Percentiles rank a stretch among this genome's conserved stretches.
Conservation (phyloP, 169 alveolate genomes). For the Plasmodium cynomolgi region DNA sequence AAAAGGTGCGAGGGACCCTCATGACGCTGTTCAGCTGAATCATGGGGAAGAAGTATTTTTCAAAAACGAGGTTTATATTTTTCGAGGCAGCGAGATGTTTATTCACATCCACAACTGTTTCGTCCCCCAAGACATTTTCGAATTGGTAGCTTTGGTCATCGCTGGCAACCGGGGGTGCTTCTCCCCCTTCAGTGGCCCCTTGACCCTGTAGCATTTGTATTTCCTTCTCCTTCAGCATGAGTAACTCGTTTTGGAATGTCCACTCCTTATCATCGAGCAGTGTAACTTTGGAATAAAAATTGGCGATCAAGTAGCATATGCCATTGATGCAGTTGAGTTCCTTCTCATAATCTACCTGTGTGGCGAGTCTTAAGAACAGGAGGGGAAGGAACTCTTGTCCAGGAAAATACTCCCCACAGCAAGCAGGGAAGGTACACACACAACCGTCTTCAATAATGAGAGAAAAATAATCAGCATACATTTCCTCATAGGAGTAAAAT, state of each 20-base stretch:
- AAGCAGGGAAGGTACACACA: slow-evolving; percentile 53
- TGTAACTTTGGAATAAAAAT: slow-evolving; percentile 56
- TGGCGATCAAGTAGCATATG: slow-evolving; percentile 45
- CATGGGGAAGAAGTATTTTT: slow-evolving; percentile 68
- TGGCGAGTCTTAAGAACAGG: slow-evolving; percentile 67
- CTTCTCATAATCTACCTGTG: slow-evolving; percentile 48
- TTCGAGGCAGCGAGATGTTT: slow-evolving; percentile 51
- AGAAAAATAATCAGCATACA: slow-evolving; percentile 72
- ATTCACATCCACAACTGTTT: slow-evolving; percentile 44
- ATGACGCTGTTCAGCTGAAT: slow-evolving; percentile 45
- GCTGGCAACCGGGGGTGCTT: not conserved
- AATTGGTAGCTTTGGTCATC: not conserved
- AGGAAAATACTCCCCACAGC: slow-evolving; percentile 80
- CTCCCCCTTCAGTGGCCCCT: not conserved
- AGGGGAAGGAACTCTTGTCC: slow-evolving; percentile 82
- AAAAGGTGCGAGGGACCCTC: slow-evolving; percentile 48
- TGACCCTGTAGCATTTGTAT: not conserved
- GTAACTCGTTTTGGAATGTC: slow-evolving; percentile 59
- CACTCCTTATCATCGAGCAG: slow-evolving; percentile 28
- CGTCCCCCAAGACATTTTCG: slow-evolving; percentile 51
- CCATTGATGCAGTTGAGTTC: slow-evolving; percentile 66
- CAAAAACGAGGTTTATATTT: slow-evolving; percentile 67
- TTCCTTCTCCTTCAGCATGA: slow-evolving; percentile 44
- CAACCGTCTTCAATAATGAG: slow-evolving; percentile 49
- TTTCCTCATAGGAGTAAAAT: slow-evolving; percentile 48